phyloP scores from a whole-genome alignment of 305 asterid species.

The Solanum aculeatissimum region DNA sequence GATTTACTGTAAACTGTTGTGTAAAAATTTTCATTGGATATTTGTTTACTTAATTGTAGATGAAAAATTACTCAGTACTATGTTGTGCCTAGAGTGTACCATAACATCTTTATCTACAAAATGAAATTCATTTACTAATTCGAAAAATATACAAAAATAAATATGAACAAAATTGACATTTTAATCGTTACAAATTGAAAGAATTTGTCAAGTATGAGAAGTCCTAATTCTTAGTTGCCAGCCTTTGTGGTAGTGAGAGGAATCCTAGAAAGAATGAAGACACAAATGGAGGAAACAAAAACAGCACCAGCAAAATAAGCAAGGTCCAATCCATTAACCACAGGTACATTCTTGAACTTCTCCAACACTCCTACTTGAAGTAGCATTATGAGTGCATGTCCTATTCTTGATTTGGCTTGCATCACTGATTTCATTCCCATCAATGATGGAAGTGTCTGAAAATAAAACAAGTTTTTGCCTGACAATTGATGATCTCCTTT shows the following conservation, averaged over 20 bases:
- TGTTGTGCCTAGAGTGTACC: neutral
- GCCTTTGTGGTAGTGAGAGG: slow-evolving; percentile 1
- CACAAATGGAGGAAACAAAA: slow-evolving; percentile 54
- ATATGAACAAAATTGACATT: neutral
- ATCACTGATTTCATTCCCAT: slow-evolving; percentile 43
- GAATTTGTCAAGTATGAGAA: too few species aligned
- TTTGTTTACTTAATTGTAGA: neutral
- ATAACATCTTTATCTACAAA: neutral
- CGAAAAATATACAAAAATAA: neutral
- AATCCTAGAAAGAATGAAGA: slow-evolving; percentile 51
- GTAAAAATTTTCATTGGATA: neutral
- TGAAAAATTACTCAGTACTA: neutral
- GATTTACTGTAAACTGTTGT: neutral
- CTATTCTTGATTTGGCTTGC: slow-evolving; percentile 76
- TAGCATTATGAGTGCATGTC: slow-evolving; percentile 62
- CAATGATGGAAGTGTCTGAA: slow-evolving; percentile 39
- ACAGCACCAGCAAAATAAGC: slow-evolving; percentile 75
- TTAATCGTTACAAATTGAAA: neutral
- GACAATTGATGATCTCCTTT: slow-evolving; percentile 1
- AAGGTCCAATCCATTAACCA: slow-evolving; percentile 50
- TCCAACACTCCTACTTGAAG: slow-evolving; percentile 80
- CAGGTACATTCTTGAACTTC: slow-evolving; percentile 55
- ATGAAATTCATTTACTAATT: neutral
- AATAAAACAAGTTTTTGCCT: slow-evolving; percentile 7
- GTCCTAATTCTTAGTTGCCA: neutral